Conservation (phyloP, 2,329 filamentous ascomycete genomes). For the Aspergillus proliferans region DNA sequence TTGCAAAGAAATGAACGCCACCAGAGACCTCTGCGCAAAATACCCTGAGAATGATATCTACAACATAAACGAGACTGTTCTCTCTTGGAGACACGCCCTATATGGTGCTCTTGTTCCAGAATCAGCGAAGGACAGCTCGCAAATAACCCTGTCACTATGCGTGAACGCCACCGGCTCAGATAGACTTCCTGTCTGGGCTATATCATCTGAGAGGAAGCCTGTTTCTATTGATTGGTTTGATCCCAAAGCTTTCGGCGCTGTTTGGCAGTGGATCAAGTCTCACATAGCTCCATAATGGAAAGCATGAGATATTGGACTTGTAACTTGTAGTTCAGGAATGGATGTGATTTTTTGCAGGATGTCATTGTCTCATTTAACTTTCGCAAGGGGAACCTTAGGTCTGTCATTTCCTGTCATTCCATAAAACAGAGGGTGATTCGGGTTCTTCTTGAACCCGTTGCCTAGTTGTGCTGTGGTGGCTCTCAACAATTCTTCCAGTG, state of each 20-base stretch:
- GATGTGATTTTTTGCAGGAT: too few relatives aligned
- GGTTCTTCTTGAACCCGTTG: too few relatives aligned
- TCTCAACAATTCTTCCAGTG: too few relatives aligned
- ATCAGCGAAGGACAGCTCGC: background rate
- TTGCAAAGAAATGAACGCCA: background rate
- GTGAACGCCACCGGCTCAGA: background rate
- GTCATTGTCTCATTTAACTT: too few relatives aligned
- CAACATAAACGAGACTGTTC: background rate
- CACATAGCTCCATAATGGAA: too few relatives aligned
- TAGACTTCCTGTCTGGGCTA: background rate
- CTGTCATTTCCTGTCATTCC: too few relatives aligned
- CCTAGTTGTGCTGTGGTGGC: too few relatives aligned
- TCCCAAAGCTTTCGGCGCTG: background rate
- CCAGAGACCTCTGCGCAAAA: background rate
- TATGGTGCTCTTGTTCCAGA: background rate
- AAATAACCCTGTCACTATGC: background rate
- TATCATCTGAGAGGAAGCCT: background rate
- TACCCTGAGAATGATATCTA: background rate
- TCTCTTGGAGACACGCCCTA: background rate
- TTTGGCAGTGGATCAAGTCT: too few relatives aligned
- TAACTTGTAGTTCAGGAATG: too few relatives aligned
- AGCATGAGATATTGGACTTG: too few relatives aligned
- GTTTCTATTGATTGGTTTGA: background rate
- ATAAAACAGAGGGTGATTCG: too few relatives aligned
- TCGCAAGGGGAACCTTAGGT: too few relatives aligned